phyloP scores from a whole-genome alignment of 2,329 filamentous ascomycete species.

The Zymoseptoria crescenta region DNA sequence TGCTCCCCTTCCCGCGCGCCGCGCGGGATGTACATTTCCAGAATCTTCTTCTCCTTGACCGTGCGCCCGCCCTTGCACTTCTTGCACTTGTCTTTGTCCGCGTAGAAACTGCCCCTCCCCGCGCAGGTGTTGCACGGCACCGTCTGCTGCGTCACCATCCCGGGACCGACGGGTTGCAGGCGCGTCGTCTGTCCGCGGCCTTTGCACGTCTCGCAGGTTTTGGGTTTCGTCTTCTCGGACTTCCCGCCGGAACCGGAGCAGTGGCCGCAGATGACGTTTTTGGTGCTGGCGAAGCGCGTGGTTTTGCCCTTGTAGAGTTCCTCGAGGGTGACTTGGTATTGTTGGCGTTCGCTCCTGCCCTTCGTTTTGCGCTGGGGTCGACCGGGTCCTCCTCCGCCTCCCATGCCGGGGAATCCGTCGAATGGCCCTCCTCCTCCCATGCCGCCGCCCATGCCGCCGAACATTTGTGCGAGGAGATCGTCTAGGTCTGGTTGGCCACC shows the following conservation, averaged over 20 bases:
- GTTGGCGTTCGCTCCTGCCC: conserved; percentile 77
- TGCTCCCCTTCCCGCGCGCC: conserved; percentile 73
- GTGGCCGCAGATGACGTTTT: conserved; percentile 78
- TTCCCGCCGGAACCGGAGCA: conserved; percentile 90
- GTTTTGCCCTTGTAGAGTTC: conserved; percentile 99
- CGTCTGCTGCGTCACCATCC: conserved; percentile 72
- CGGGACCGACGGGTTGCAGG: conserved; percentile 76
- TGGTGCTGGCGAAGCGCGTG: conserved; percentile 90
- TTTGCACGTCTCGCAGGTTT: conserved; percentile 75
- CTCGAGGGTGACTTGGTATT: conserved; percentile 84
- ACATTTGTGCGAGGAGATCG: conserved; percentile 91
- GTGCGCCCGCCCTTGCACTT: conserved; percentile 95
- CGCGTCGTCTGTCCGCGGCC: conserved; percentile 69
- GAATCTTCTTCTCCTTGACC: conserved; percentile 79
- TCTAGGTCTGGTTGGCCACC: conserved; percentile 76
- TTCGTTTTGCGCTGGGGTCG: conserved; percentile 40
- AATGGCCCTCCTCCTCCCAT: conserved; percentile 44
- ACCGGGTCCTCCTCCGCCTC: conserved; percentile 14
- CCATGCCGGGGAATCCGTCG: conserved; percentile 34
- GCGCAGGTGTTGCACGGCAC: conserved; percentile 75
- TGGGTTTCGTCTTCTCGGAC: conserved; percentile 71
- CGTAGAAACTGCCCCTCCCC: conserved; percentile 77
- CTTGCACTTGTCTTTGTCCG: conserved; percentile 96
- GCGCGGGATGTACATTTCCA: conserved; percentile 92
- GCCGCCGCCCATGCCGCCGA: conserved; percentile 58